These are phyloP conservation scores for Naganishia albida DNA, from an alignment of 1,284 basidiomycete species.

Conservation along the genomic window DNA sequence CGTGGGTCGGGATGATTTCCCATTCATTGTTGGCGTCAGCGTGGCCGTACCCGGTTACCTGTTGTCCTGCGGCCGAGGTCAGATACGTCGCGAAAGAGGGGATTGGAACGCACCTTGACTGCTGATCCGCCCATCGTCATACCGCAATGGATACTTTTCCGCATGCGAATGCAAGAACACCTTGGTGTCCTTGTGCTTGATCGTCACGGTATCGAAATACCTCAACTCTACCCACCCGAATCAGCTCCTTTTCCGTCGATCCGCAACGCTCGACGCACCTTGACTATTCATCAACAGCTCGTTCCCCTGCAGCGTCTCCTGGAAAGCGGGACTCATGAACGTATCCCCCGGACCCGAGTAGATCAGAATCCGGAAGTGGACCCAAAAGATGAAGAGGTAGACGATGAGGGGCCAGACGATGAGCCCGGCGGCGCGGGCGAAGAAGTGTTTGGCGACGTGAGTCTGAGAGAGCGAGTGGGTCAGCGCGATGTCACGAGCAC, in stretches of 20 bases:
- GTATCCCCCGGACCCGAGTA: constrained; percentile 88
- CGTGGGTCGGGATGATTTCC: constrained; percentile 91
- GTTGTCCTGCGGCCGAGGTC: constrained; percentile 66
- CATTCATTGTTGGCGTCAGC: constrained; percentile 93
- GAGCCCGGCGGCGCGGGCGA: constrained; percentile 80
- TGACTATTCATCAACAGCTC: constrained; percentile 86
- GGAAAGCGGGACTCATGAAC: constrained; percentile 98
- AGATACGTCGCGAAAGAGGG: not conserved
- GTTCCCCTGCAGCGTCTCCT: constrained; percentile 91
- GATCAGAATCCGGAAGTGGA: constrained; percentile 90
- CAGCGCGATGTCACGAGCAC: not conserved
- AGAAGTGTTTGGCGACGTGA: constrained; percentile 85
- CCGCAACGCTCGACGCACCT: constrained; percentile 60
- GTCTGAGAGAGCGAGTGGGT: constrained; percentile 61
- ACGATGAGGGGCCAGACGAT: constrained; percentile 84
- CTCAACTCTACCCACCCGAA: constrained; percentile 65
- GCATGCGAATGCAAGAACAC: constrained; percentile 90
- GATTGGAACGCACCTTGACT: constrained; percentile 67
- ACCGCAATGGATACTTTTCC: constrained; percentile 86
- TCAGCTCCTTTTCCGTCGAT: not conserved
- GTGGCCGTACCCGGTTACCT: constrained; percentile 96
- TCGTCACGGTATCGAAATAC: constrained; percentile 84
- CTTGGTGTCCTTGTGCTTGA: constrained; percentile 90
- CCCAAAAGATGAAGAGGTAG: constrained; percentile 94
- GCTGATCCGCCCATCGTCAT: constrained; percentile 94